These are phyloP conservation scores for Suhomyces kilbournensis DNA, from an alignment of 805 yeast genomes.

Conservation along the genomic window DNA sequence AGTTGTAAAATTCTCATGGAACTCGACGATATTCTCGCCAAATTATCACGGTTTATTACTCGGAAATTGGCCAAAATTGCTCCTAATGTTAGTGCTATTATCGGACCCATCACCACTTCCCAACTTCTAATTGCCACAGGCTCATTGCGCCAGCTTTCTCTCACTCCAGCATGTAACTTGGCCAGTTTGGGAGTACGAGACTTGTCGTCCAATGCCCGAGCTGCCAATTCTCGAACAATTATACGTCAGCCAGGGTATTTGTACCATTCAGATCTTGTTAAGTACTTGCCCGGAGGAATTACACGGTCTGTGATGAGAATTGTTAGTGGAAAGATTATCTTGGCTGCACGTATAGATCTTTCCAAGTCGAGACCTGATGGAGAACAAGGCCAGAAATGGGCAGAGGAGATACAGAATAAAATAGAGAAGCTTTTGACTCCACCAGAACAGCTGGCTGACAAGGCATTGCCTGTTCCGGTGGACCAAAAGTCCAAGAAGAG, in stretches of 20 bases:
- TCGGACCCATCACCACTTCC: slow-evolving; percentile 72
- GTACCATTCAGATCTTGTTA: slow-evolving; percentile 58
- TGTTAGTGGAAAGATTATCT: slow-evolving; percentile 70
- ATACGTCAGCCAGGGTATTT: slow-evolving; percentile 68
- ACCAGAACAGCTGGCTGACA: slow-evolving; percentile 59
- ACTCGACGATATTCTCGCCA: slow-evolving; percentile 41
- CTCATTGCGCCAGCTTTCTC: slow-evolving; percentile 61
- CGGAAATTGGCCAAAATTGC: slow-evolving; percentile 58
- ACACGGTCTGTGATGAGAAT: slow-evolving; percentile 73
- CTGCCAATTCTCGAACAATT: slow-evolving; percentile 27
- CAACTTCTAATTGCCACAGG: slow-evolving; percentile 69
- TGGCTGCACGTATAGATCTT: slow-evolving; percentile 82
- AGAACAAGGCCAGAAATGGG: slow-evolving; percentile 55
- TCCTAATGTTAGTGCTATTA: slow-evolving; percentile 72
- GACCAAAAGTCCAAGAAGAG: slow-evolving; percentile 78
- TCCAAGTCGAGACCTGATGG: slow-evolving; percentile 45
- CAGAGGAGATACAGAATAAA: slow-evolving; percentile 56
- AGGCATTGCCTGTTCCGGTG: slow-evolving; percentile 70
- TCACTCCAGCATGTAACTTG: slow-evolving; percentile 78
- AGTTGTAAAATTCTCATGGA: slow-evolving; percentile 49
- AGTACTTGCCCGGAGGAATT: slow-evolving; percentile 53
- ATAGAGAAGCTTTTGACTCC: slow-evolving; percentile 74
- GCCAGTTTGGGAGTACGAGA: slow-evolving; percentile 67
- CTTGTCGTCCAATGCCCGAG: slow-evolving; percentile 26
- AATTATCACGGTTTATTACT: slow-evolving; percentile 55